phyloP scores from a whole-genome alignment of 306 rosid genomes.

The Prunus armeniaca region DNA sequence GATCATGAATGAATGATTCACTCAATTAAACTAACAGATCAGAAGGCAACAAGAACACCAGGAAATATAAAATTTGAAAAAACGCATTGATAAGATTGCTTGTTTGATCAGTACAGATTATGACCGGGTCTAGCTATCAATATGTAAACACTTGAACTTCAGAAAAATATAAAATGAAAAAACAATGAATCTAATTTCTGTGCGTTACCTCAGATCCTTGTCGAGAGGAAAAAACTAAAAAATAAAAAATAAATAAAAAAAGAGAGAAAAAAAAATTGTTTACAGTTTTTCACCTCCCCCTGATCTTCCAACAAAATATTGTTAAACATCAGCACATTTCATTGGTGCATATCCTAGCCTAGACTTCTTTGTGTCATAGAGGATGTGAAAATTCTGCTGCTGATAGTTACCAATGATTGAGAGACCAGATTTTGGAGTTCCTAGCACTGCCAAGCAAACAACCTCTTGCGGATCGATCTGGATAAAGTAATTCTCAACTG shows the following conservation, averaged over 20 bases:
- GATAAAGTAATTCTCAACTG: constrained; percentile 85
- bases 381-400: constrained; percentile 92
- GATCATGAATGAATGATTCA: background rate
- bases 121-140: constrained; percentile 3
- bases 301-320: constrained; percentile 11
- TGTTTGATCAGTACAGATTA: background rate
- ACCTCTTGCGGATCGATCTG: constrained; percentile 62
- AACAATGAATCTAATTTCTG: constrained; percentile 23
- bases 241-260: background rate
- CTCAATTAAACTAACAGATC: background rate
- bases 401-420: constrained; percentile 95
- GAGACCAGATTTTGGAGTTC: constrained; percentile 64
- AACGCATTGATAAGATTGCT: constrained; percentile 2
- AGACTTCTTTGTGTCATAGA: constrained; percentile 80
- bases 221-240: constrained; percentile 3
- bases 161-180: background rate
- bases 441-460: constrained; percentile 80
- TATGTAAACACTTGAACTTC: constrained; percentile 5
- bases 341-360: constrained; percentile 88
- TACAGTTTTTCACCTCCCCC: constrained; percentile 32
- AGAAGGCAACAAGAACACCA: background rate
- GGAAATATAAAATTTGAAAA: background rate
- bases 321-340: constrained; percentile 78
- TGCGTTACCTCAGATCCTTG: constrained; percentile 4
- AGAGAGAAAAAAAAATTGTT: constrained; percentile 21